A percentile compares a stretch with the other conserved stretches of the same genome.
Evolutionary conservation across 129 eudicot species (phyloP).

Genomic region (Tagetes erecta): DNA sequence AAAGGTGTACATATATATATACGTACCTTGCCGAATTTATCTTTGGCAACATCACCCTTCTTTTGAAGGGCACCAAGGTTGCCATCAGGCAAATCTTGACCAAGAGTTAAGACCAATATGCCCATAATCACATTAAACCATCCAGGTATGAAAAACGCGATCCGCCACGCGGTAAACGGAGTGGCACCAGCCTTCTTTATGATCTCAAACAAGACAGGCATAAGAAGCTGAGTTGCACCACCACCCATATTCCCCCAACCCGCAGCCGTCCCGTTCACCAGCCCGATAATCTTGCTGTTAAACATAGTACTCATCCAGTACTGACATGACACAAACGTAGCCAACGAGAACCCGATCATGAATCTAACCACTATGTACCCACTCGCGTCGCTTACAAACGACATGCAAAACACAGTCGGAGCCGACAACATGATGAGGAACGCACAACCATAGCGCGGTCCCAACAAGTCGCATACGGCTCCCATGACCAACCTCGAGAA

Average conservation of each 20-base stretch:
- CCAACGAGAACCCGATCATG: no score
- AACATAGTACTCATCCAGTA: no score
- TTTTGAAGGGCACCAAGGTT: constrained; percentile 75
- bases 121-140: constrained; percentile 76
- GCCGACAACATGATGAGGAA: no score
- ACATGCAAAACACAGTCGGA: no score
- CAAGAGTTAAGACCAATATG: constrained; percentile 61
- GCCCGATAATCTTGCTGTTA: constrained; percentile 67
- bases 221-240: constrained; percentile 74
- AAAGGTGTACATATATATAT: no score
- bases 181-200: constrained; percentile 52
- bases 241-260: constrained; percentile 97
- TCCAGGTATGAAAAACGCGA: constrained; percentile 75
- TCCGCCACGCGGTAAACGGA: constrained; percentile 76
- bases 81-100: constrained; percentile 92
- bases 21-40: constrained; percentile 62
- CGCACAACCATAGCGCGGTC: no score
- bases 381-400: no score
- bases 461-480: no score
- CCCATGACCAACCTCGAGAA: no score
- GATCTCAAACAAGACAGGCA: constrained; percentile 73
- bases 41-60: constrained; percentile 70
- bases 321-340: no score
- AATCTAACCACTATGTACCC: no score
- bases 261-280: constrained; percentile 78